Evolutionary conservation across 495 filamentous ascomycete genomes (phyloP).

Genomic region (Aspergillus steynii): DNA sequence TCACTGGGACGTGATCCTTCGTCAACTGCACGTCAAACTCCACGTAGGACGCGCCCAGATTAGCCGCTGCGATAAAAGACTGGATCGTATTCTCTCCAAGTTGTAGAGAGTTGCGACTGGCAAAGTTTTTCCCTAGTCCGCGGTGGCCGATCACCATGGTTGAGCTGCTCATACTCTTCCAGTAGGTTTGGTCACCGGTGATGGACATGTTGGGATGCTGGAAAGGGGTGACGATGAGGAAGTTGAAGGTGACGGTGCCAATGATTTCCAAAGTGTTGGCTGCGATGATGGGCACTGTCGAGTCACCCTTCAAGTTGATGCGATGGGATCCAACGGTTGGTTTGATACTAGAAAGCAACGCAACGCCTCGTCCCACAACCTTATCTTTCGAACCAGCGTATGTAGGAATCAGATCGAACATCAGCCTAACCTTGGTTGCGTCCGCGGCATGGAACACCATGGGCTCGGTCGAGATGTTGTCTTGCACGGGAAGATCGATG

Average conservation of each 20-base stretch:
- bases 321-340: constrained; percentile 75
- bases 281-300: constrained; percentile 87
- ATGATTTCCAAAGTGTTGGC: constrained; percentile 83
- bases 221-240: constrained; percentile 92
- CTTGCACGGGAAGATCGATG: constrained; percentile 90
- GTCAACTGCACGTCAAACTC: constrained; percentile 97
- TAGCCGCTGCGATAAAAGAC: constrained; percentile 95
- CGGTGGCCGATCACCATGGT: constrained; percentile 95
- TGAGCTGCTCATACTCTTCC: constrained; percentile 75
- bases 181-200: constrained; percentile 88
- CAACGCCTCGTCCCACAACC: constrained; percentile 89
- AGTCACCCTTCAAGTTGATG: constrained; percentile 88
- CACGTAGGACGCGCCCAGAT: constrained; percentile 87
- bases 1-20: constrained; percentile 97
- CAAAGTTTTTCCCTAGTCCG: constrained; percentile 86
- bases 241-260: constrained; percentile 94
- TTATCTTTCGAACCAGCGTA: constrained; percentile 88
- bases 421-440: constrained; percentile 75
- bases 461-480: constrained; percentile 89
- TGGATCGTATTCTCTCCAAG: constrained; percentile 93
- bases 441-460: constrained; percentile 83
- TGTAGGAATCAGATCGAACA: constrained; percentile 97
- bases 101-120: constrained; percentile 79
- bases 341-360: constrained; percentile 81
- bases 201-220: constrained; percentile 90